Evolutionary conservation across 1,139 yeast genomes (phyloP).

Genomic region (Pneumocystis carinii): DNA sequence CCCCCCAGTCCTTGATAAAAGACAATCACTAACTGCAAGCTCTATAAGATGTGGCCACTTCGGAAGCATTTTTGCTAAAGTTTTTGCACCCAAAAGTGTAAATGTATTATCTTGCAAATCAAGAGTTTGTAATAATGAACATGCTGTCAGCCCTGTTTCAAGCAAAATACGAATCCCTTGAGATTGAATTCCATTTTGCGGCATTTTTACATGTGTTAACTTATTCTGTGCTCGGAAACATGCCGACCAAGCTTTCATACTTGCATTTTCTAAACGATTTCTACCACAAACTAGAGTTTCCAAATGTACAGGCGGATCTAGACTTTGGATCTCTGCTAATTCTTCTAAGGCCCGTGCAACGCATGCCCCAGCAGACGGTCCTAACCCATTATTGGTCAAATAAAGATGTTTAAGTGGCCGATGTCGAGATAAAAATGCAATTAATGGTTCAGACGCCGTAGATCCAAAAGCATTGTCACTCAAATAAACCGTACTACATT

Average conservation of each 20-base stretch:
- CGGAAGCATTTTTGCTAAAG: conserved; percentile 46
- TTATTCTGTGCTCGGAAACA: conserved; percentile 59
- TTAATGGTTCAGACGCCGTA: conserved; percentile 83
- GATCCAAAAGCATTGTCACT: conserved; percentile 95
- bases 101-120: conserved; percentile 94
- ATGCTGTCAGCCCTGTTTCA: conserved; percentile 51
- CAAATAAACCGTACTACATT: conserved; percentile 59
- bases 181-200: conserved; percentile 94
- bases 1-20: conserved; percentile 62
- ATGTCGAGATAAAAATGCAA: conserved; percentile 59
- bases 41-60: conserved; percentile 50
- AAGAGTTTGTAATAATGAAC: conserved; percentile 46
- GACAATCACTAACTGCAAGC: conserved; percentile 76
- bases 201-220: conserved; percentile 60
- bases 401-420: conserved; percentile 70
- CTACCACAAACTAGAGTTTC: conserved; percentile 90
- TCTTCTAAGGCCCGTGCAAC: conserved; percentile 72
- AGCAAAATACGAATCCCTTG: conserved; percentile 70
- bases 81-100: conserved; percentile 66
- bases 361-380: conserved; percentile 92
- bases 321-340: conserved; percentile 49
- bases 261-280: conserved; percentile 90
- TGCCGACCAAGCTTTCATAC: conserved; percentile 45
- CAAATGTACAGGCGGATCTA: conserved; percentile 30
- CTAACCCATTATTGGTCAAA: conserved; percentile 89